Evolutionary conservation across 1,139 yeast species (phyloP).

Genomic region (Candida neerlandica): DNA sequence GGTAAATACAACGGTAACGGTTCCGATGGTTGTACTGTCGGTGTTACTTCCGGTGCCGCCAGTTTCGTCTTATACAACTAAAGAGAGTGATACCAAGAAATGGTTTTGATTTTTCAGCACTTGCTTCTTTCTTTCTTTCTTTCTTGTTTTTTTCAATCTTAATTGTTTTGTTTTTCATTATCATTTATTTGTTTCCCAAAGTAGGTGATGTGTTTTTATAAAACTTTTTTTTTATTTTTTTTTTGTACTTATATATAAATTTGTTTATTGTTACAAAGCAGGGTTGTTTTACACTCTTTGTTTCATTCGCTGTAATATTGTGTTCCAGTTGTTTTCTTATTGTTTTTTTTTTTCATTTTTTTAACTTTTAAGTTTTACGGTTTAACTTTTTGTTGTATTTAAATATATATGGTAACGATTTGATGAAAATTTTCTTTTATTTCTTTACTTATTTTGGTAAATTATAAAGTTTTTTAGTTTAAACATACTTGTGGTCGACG

Average conservation of each 20-base stretch:
- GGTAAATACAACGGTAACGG: constrained; percentile 67
- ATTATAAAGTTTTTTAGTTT: neutral
- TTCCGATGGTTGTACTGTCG: constrained; percentile 76
- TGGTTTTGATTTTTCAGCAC: neutral
- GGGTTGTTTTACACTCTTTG: neutral
- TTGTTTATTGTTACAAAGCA: neutral
- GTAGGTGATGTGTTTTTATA: neutral
- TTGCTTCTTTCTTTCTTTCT: neutral
- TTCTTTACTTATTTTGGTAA: too few species aligned
- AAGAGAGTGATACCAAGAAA: constrained; percentile 6
- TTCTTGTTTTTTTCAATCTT: neutral
- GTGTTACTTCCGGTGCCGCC: constrained; percentile 68
- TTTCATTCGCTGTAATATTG: neutral
- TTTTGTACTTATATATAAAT: neutral
- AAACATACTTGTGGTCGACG: too few species aligned
- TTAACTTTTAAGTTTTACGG: too few species aligned
- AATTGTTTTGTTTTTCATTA: constrained; percentile 1
- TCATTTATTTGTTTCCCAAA: neutral
- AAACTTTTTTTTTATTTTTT: constrained; percentile 4
- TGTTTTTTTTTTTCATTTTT: neutral
- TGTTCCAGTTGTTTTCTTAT: neutral
- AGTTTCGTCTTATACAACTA: constrained; percentile 57
- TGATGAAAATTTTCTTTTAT: too few species aligned
- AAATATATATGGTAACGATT: neutral
- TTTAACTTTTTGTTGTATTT: neutral